A percentile compares a stretch with the other conserved stretches of the same genome.
Conservation (phyloP, 495 filamentous ascomycete genomes). For the Aspergillus coremiiformis region DNA sequence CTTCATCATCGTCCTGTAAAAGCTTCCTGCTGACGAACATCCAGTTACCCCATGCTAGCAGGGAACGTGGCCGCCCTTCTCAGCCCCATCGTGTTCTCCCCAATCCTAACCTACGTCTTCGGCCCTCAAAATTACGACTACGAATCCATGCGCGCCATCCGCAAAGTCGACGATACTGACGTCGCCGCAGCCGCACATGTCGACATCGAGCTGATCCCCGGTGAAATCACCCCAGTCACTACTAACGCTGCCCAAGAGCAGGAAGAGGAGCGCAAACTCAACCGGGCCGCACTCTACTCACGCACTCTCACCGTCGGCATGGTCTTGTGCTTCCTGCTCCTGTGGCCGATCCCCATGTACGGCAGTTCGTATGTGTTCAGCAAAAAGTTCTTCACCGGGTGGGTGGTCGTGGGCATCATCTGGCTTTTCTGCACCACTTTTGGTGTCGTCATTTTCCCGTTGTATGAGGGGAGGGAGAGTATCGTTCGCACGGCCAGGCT, state of each 20-base stretch:
- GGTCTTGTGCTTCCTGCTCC: slow-evolving; percentile 68
- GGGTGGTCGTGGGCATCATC: slow-evolving; percentile 77
- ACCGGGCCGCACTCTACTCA: slow-evolving; percentile 69
- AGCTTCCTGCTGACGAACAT: slow-evolving; percentile 2
- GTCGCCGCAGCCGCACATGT: slow-evolving; percentile 59
- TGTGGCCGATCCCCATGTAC: slow-evolving; percentile 97
- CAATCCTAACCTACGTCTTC: slow-evolving; percentile 67
- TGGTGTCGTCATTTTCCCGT: slow-evolving; percentile 73
- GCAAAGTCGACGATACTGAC: slow-evolving; percentile 76
- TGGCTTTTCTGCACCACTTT: slow-evolving; percentile 76
- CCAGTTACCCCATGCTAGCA: slow-evolving; percentile 74
- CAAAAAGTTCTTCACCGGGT: slow-evolving; percentile 88
- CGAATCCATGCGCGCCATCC: slow-evolving; percentile 75
- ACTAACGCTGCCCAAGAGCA: slow-evolving; percentile 31
- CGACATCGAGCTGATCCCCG: slow-evolving; percentile 63
- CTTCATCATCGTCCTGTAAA: neutral
- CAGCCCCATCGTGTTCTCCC: slow-evolving; percentile 71
- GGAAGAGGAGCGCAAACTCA: slow-evolving; percentile 62
- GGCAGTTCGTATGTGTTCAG: slow-evolving; percentile 80
- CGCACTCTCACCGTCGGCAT: slow-evolving; percentile 67
- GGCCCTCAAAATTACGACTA: slow-evolving; percentile 84
- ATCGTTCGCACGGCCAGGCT: slow-evolving; percentile 55
- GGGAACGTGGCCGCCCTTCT: slow-evolving; percentile 79
- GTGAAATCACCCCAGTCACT: slow-evolving; percentile 34
- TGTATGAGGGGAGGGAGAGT: slow-evolving; percentile 71